Conservation (phyloP, 495 filamentous ascomycete genomes). For the Recurvomyces mirabilis region DNA sequence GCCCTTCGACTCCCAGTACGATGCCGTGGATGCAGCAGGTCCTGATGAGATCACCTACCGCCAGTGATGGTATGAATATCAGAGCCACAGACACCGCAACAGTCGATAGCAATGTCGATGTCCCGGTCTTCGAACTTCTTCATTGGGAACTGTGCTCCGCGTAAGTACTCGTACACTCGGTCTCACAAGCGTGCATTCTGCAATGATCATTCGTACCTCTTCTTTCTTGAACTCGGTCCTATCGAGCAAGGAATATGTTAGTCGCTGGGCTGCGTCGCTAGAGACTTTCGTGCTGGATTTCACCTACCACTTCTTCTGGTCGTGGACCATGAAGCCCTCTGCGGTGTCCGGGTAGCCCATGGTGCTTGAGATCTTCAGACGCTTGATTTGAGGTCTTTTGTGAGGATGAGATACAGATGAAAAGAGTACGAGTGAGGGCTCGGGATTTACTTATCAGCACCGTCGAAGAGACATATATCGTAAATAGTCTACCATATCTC, state of each 20-base stretch:
- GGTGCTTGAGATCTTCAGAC: constrained; percentile 17
- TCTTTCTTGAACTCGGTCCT: constrained; percentile 29
- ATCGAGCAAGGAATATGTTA: no score
- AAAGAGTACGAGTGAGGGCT: no score
- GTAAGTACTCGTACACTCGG: no score
- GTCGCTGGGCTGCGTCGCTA: no score
- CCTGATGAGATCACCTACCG: no score
- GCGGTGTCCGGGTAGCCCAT: constrained; percentile 71
- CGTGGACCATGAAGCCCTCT: constrained; percentile 58
- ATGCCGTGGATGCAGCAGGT: no score
- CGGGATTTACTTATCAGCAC: no score
- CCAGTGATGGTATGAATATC: constrained; percentile 52
- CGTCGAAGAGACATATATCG: no score
- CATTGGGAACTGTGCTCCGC: constrained; percentile 59
- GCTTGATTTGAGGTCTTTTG: neutral
- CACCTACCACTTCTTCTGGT: constrained; percentile 47
- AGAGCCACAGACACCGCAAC: constrained; percentile 63
- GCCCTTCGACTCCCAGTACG: no score
- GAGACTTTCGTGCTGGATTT: no score
- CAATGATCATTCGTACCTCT: neutral
- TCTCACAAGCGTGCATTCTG: no score
- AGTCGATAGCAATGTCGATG: constrained; percentile 57
- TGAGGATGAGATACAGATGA: neutral
- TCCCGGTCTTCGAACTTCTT: constrained; percentile 64
- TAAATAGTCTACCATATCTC: no score